Conservation (phyloP, 192 early-diverging fungal genomes). For the Linnemannia schmuckeri region DNA sequence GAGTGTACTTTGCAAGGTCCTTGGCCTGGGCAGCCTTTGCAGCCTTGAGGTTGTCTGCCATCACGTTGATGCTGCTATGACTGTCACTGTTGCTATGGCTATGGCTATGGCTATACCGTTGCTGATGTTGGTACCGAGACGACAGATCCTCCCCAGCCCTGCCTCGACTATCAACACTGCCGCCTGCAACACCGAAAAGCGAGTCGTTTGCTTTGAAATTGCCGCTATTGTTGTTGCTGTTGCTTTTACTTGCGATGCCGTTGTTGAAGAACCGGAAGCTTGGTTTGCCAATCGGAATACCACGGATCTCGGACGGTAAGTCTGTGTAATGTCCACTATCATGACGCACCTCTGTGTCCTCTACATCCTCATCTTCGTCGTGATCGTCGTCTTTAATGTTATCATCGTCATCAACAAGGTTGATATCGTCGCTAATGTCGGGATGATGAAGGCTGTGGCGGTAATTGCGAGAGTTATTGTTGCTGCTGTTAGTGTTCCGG, state of each 20-base stretch:
- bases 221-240: not conserved
- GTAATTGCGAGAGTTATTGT: not conserved
- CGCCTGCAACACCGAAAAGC: constrained; percentile 1
- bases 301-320: constrained; percentile 9
- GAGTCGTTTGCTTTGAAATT: constrained; percentile 2
- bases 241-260: not conserved
- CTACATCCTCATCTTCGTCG: constrained; percentile 19
- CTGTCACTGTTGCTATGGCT: constrained; percentile 44
- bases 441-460: constrained; percentile 4
- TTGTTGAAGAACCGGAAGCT: constrained; percentile 8
- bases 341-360: constrained; percentile 13
- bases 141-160: not conserved
- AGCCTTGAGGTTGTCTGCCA: constrained; percentile 36
- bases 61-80: constrained; percentile 32
- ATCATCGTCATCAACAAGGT: not conserved
- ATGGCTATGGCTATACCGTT: constrained; percentile 32
- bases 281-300: constrained; percentile 42
- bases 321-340: constrained; percentile 48
- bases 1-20: not conserved
- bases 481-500: not conserved
- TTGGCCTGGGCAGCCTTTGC: constrained; percentile 7
- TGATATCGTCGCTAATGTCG: constrained; percentile 11
- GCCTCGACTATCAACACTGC: constrained; percentile 23
- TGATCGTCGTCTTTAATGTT: constrained; percentile 1
- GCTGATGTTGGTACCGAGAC: constrained; percentile 12